A percentile compares a stretch with the other conserved stretches of the same genome.
These are phyloP conservation scores for Chrysoporthe cubensis DNA, from an alignment of 2,329 filamentous ascomycete species.

Conservation along the genomic window DNA sequence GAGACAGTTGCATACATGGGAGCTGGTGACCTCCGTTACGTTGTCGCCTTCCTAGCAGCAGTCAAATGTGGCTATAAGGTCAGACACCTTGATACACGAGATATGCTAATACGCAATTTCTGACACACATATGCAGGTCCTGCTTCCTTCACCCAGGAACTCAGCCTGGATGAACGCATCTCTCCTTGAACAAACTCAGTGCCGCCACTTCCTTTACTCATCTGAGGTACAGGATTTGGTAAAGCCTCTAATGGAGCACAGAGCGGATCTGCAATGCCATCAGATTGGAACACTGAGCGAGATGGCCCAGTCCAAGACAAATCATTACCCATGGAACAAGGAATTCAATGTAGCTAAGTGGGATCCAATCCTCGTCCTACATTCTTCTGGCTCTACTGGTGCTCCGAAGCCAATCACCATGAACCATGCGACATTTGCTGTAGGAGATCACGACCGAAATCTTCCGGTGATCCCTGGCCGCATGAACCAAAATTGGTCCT, in stretches of 20 bases:
- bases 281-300: slow-evolving; percentile 14
- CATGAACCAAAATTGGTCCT: slow-evolving; percentile 28
- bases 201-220: slow-evolving; percentile 6
- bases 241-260: slow-evolving; percentile 9
- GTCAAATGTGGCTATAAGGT: slow-evolving; percentile 27
- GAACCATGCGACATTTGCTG: slow-evolving; percentile 30
- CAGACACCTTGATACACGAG: no score
- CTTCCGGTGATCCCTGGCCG: slow-evolving; percentile 26
- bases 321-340: slow-evolving; percentile 27
- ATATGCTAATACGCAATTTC: background rate
- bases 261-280: background rate
- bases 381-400: slow-evolving; percentile 31
- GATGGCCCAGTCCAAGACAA: slow-evolving; percentile 11
- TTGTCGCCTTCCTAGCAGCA: slow-evolving; percentile 18
- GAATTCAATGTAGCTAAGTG: slow-evolving; percentile 24
- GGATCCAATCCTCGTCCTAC: slow-evolving; percentile 30
- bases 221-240: slow-evolving; percentile 4
- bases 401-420: slow-evolving; percentile 30
- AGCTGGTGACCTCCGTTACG: slow-evolving; percentile 18
- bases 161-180: slow-evolving; percentile 23
- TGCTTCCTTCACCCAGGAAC: slow-evolving; percentile 20
- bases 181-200: slow-evolving; percentile 20
- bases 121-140: slow-evolving; percentile 10
- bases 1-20: slow-evolving; percentile 23
- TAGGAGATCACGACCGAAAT: slow-evolving; percentile 27